phyloP scores from a whole-genome alignment of 2,329 filamentous ascomycete genomes.

The Diplodia seriata region DNA sequence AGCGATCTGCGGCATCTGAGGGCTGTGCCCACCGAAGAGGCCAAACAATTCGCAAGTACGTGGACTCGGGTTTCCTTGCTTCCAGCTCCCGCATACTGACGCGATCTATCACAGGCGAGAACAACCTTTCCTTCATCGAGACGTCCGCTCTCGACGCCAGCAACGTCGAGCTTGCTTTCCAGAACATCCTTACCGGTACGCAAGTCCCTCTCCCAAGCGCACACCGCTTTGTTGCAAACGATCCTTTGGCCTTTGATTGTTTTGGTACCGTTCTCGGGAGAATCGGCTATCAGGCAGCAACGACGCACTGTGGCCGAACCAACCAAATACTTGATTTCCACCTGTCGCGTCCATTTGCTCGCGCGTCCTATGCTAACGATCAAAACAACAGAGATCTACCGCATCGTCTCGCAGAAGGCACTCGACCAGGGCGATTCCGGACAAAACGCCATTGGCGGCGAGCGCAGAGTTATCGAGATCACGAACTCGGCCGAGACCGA shows the following conservation, averaged over 20 bases:
- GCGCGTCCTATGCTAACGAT: neutral
- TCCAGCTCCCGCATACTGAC: neutral
- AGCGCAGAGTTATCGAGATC: slow-evolving; percentile 81
- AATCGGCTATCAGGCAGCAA: slow-evolving; percentile 12
- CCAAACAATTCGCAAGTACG: slow-evolving; percentile 95
- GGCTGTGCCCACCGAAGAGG: slow-evolving; percentile 96
- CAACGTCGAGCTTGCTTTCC: slow-evolving; percentile 98
- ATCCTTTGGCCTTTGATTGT: neutral
- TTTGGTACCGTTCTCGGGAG: neutral
- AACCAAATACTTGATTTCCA: neutral
- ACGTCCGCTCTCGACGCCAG: slow-evolving; percentile 97
- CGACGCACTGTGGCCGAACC: neutral
- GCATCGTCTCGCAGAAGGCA: slow-evolving; percentile 97
- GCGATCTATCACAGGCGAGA: slow-evolving; percentile 72
- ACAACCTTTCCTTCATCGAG: slow-evolving; percentile 98
- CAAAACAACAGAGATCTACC: slow-evolving; percentile 83
- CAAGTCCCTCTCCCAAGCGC: slow-evolving; percentile 33
- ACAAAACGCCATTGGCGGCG: slow-evolving; percentile 75
- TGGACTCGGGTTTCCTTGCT: slow-evolving; percentile 35
- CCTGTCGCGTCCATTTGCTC: neutral
- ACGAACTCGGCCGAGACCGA: slow-evolving; percentile 83
- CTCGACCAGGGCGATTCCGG: slow-evolving; percentile 86
- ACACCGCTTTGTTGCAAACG: neutral
- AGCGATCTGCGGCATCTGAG: slow-evolving; percentile 99
- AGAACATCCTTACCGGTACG: slow-evolving; percentile 97